These are phyloP conservation scores for Cyberlindnera sargentensis DNA, from an alignment of 805 yeast genomes.

Conservation along the genomic window DNA sequence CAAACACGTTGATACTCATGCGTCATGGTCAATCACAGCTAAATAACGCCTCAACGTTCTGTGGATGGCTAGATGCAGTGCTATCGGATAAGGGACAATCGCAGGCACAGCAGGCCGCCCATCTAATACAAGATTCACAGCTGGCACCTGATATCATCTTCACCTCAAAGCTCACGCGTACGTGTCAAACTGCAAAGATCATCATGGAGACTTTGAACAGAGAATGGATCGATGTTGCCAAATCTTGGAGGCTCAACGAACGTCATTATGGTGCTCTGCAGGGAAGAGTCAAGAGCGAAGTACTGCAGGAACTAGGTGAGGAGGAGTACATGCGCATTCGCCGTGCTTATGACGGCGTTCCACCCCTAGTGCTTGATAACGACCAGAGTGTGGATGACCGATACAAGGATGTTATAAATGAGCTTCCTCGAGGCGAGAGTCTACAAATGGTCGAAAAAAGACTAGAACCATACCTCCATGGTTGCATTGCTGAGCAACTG, in stretches of 20 bases:
- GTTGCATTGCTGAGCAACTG: slow-evolving; percentile 42
- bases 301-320: slow-evolving; percentile 59
- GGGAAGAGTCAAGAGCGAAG: slow-evolving; percentile 66
- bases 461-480: slow-evolving; percentile 51
- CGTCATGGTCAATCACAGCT: slow-evolving; percentile 83
- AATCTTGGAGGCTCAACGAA: slow-evolving; percentile 77
- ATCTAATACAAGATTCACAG: slow-evolving; percentile 42
- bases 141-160: slow-evolving; percentile 52
- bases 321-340: slow-evolving; percentile 74
- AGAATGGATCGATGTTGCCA: slow-evolving; percentile 45
- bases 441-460: slow-evolving; percentile 64
- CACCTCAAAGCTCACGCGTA: slow-evolving; percentile 68
- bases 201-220: slow-evolving; percentile 51
- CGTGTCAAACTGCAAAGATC: slow-evolving; percentile 66
- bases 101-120: slow-evolving; percentile 65
- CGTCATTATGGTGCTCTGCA: slow-evolving; percentile 81
- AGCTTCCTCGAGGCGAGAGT: slow-evolving; percentile 67
- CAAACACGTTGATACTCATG: slow-evolving; percentile 43
- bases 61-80: slow-evolving; percentile 81
- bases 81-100: slow-evolving; percentile 58
- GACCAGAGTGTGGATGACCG: slow-evolving; percentile 26
- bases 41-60: slow-evolving; percentile 68
- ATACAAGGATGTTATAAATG: slow-evolving; percentile 29
- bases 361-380: slow-evolving; percentile 40
- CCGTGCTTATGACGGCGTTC: slow-evolving; percentile 72